phyloP scores from a whole-genome alignment of 2,329 filamentous ascomycete genomes.

The Chaetomium sp. region DNA sequence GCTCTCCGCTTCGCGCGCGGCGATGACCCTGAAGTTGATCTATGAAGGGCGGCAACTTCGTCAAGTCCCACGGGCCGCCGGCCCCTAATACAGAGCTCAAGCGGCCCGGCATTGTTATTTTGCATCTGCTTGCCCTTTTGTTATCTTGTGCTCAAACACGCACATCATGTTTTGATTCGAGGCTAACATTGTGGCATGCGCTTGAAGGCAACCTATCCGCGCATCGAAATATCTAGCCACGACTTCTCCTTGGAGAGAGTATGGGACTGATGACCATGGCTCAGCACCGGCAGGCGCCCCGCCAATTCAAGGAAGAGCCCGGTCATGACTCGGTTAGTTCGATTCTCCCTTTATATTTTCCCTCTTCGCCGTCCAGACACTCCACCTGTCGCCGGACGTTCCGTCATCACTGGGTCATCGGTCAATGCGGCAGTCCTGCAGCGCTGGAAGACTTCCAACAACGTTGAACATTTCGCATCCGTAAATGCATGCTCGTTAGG shows the following conservation, averaged over 20 bases:
- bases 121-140: too few species aligned
- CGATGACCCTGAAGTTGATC: conserved; percentile 4
- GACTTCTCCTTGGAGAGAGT: not conserved
- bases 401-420: conserved; percentile 5
- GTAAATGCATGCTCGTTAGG: not conserved
- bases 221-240: not conserved
- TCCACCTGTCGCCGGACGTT: conserved; percentile 14
- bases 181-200: too few species aligned
- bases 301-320: conserved; percentile 39
- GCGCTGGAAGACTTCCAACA: too few species aligned
- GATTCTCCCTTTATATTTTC: conserved; percentile 17
- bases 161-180: too few species aligned
- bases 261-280: conserved; percentile 43
- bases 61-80: conserved; percentile 3
- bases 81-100: not conserved
- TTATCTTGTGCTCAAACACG: too few species aligned
- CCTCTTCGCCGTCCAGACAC: conserved; percentile 2
- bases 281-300: conserved; percentile 38
- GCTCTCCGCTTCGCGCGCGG: not conserved
- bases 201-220: not conserved
- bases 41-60: not conserved
- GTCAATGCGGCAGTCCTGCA: conserved; percentile 12
- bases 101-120: not conserved
- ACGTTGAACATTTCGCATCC: not conserved
- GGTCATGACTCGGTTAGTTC: conserved; percentile 36